Evolutionary conservation across 176 grass and related monocot species (phyloP).

Genomic region (bread wheat (Triticum aestivum)): IWGSC_CS_RefSeq_v2.1 NC_057808.1:333122801-333123300

Average conservation of each 20-base stretch:
- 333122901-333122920: not conserved
- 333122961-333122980: not conserved
- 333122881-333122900: not conserved
- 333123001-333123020: not conserved
- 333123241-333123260: too few relatives aligned
- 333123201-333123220: too few relatives aligned
- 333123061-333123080: not conserved
- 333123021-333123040: not conserved
- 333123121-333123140: too few relatives aligned
- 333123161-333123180: too few relatives aligned
- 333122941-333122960: slow-evolving; percentile 2
- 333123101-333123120: not conserved
- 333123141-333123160: too few relatives aligned
- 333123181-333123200: too few relatives aligned
- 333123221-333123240: too few relatives aligned
- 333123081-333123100: not conserved
- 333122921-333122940: slow-evolving; percentile 5
- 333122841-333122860: not conserved
- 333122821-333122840: not conserved
- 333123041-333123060: not conserved
- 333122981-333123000: not conserved
- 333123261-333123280: too few relatives aligned
- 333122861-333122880: not conserved
- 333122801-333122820: too few relatives aligned
- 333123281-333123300: too few relatives aligned